phyloP scores from a whole-genome alignment of 768 basidiomycete genomes.

The Steccherinum ochraceum region DNA sequence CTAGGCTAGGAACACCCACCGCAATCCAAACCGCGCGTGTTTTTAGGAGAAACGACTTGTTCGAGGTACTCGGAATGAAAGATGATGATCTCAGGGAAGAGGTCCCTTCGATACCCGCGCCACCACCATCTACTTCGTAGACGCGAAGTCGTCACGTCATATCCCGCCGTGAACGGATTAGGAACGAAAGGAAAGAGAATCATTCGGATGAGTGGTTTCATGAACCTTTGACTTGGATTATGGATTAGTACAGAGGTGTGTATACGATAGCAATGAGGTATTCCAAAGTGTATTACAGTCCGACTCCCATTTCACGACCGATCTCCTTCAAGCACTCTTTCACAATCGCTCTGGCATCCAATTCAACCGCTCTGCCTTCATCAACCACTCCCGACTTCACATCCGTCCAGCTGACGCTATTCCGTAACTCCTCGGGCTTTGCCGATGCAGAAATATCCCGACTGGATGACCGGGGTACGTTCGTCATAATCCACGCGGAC shows the following conservation, averaged over 20 bases:
- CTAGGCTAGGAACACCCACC: constrained; percentile 56
- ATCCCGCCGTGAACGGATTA: too few relatives aligned
- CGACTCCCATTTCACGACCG: constrained; percentile 68
- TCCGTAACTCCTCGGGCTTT: constrained; percentile 2
- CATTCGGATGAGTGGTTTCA: too few relatives aligned
- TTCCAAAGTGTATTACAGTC: constrained; percentile 12
- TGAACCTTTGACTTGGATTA: background rate
- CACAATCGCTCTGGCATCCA: constrained; percentile 63
- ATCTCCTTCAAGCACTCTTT: constrained; percentile 62
- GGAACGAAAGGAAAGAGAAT: too few relatives aligned
- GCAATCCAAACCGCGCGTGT: constrained; percentile 66
- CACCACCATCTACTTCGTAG: constrained; percentile 5
- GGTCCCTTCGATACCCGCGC: constrained; percentile 21
- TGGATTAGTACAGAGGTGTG: background rate
- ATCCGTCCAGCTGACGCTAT: constrained; percentile 11
- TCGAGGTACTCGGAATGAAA: constrained; percentile 50
- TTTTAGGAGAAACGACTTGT: constrained; percentile 53
- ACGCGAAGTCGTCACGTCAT: background rate
- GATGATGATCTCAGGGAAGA: constrained; percentile 40
- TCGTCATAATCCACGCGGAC: constrained; percentile 50
- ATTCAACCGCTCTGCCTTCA: constrained; percentile 32
- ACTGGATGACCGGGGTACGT: constrained; percentile 7
- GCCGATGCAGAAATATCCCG: background rate
- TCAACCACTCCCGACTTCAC: constrained; percentile 14
- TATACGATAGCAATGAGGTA: background rate